phyloP scores from a whole-genome alignment of 495 filamentous ascomycete genomes.

The Aspergillus nanangensis region DNA sequence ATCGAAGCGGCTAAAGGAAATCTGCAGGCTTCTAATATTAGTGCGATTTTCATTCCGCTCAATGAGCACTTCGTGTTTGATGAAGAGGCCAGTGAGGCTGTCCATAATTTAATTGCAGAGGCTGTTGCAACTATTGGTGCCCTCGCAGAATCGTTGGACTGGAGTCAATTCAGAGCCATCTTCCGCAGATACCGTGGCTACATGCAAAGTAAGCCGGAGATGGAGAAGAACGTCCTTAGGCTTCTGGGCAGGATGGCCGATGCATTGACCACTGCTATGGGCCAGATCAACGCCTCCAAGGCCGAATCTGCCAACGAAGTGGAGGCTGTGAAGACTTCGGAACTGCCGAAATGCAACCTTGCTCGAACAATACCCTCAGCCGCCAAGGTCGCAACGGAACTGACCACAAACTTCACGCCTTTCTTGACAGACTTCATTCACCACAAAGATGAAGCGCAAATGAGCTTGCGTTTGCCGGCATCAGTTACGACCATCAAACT shows the following conservation, averaged over 20 bases:
- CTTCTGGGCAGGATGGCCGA: conserved; percentile 79
- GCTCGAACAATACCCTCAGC: conserved; percentile 62
- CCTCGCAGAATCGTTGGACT: conserved; percentile 72
- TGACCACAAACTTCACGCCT: conserved; percentile 71
- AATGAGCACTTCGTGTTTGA: conserved; percentile 93
- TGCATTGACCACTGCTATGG: conserved; percentile 55
- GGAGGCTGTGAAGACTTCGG: conserved; percentile 24
- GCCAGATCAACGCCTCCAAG: conserved; percentile 32
- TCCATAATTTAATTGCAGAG: conserved; percentile 80
- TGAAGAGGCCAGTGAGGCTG: conserved; percentile 66
- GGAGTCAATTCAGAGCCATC: conserved; percentile 84
- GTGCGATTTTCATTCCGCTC: conserved; percentile 83
- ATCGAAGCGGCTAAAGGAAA: conserved; percentile 55
- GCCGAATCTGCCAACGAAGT: conserved; percentile 23
- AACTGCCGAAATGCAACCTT: conserved; percentile 42
- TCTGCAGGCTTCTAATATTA: conserved; percentile 69
- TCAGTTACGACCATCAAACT: conserved; percentile 84
- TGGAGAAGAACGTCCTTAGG: conserved; percentile 79
- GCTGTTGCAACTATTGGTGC: conserved; percentile 69
- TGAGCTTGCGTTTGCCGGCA: conserved; percentile 85
- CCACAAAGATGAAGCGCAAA: conserved; percentile 87
- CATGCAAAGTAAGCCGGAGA: conserved; percentile 72
- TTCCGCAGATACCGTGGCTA: conserved; percentile 77
- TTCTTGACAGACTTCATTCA: conserved; percentile 76
- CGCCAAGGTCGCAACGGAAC: conserved; percentile 67